Evolutionary conservation across 208 protist genomes (phyloP).

Genomic region (Polymyxa betae): DNA sequence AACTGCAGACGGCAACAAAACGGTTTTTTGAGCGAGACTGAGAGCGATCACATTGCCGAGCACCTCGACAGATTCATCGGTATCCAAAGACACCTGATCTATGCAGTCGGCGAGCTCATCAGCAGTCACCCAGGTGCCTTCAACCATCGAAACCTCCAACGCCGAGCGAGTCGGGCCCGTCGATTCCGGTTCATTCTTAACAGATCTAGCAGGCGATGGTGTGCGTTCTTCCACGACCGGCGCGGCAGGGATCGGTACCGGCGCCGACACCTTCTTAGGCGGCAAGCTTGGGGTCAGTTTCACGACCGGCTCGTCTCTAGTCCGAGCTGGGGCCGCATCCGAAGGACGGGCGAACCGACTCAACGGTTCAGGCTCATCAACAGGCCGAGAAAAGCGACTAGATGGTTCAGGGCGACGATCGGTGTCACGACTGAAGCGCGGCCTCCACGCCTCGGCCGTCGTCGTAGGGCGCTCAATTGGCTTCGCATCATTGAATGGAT

Average conservation of each 20-base stretch:
- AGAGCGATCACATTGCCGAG: neutral
- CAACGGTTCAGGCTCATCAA: constrained; percentile 36
- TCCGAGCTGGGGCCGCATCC: neutral
- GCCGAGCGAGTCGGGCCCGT: neutral
- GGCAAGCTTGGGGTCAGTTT: neutral
- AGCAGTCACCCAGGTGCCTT: constrained; percentile 19
- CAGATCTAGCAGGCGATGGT: neutral
- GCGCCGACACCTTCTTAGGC: neutral
- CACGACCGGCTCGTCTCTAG: neutral
- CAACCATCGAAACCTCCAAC: neutral
- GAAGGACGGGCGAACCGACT: neutral
- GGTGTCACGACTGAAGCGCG: no score
- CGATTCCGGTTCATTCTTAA: neutral
- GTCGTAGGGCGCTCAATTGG: neutral
- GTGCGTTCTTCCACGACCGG: neutral
- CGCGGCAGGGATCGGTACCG: neutral
- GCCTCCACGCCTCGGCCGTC: no score
- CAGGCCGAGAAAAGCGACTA: no score
- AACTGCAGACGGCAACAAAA: neutral
- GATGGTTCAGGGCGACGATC: no score
- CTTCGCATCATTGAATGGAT: constrained; percentile 48
- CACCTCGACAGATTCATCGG: neutral
- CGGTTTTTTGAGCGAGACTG: neutral
- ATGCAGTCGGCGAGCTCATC: constrained; percentile 13
- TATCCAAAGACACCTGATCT: neutral